phyloP scores from a whole-genome alignment of 2,329 filamentous ascomycete species.

The Leptodontidium sp. region DNA sequence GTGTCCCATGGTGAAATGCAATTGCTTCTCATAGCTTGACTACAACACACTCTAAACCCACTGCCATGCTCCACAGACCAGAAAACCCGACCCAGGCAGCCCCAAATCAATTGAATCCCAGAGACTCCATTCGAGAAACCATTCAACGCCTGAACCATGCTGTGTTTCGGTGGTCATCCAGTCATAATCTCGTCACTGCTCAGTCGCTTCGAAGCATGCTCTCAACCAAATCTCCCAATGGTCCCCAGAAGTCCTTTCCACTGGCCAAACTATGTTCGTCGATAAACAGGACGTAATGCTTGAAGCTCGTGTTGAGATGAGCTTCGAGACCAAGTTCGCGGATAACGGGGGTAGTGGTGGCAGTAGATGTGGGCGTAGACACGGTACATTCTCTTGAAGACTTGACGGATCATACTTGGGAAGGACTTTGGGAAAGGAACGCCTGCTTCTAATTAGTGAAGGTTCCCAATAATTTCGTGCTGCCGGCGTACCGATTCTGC shows the following conservation, averaged over 20 bases:
- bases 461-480: conserved; percentile 57
- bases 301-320: conserved; percentile 98
- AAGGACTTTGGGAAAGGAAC: conserved; percentile 96
- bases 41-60: conserved; percentile 25
- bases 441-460: conserved; percentile 56
- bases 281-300: conserved; percentile 98
- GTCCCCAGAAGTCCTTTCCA: conserved; percentile 97
- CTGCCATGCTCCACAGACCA: conserved; percentile 17
- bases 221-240: conserved; percentile 92
- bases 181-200: conserved; percentile 26
- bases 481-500: conserved; percentile 73
- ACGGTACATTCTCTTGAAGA: conserved; percentile 98
- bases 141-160: conserved; percentile 42
- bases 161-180: conserved; percentile 24
- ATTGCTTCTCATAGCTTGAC: conserved; percentile 11
- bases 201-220: conserved; percentile 93
- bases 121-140: conserved; percentile 30
- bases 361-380: conserved; percentile 99
- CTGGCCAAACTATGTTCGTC: conserved; percentile 93
- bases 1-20: background rate
- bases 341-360: conserved; percentile 97
- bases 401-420: conserved; percentile 85
- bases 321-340: conserved; percentile 94
- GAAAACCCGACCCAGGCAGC: background rate
- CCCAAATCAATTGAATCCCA: conserved; percentile 15